phyloP scores from a whole-genome alignment of 768 basidiomycete genomes.

The Boletus rubropictus region DNA sequence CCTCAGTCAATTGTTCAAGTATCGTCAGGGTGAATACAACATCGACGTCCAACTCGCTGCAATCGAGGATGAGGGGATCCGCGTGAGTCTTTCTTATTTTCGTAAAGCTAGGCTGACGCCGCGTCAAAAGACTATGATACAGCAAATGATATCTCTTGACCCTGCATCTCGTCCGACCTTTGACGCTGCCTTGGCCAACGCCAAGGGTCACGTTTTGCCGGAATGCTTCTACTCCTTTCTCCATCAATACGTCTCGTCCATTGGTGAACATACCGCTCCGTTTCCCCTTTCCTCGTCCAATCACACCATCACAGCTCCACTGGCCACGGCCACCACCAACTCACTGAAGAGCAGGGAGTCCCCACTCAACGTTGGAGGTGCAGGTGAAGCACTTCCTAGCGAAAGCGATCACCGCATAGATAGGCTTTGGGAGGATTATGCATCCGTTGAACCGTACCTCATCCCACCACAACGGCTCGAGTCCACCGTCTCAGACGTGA shows the following conservation, averaged over 20 bases:
- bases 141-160: conserved; percentile 84
- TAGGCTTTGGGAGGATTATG: conserved; percentile 82
- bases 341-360: conserved; percentile 16
- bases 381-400: conserved; percentile 47
- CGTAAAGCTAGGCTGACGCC: conserved; percentile 18
- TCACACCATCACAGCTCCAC: conserved; percentile 21
- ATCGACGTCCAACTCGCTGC: conserved; percentile 64
- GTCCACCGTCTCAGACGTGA: conserved; percentile 47
- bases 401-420: conserved; percentile 86
- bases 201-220: conserved; percentile 77
- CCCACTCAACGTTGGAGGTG: conserved; percentile 11
- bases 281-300: conserved; percentile 37
- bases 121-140: conserved; percentile 65
- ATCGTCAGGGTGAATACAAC: conserved; percentile 76
- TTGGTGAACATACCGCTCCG: conserved; percentile 59
- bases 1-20: conserved; percentile 92
- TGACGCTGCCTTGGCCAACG: conserved; percentile 67
- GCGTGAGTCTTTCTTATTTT: conserved; percentile 45
- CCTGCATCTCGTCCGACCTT: conserved; percentile 75
- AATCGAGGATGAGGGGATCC: conserved; percentile 77
- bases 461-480: conserved; percentile 39
- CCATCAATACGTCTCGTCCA: conserved; percentile 78
- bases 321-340: conserved; percentile 31
- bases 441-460: conserved; percentile 70
- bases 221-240: conserved; percentile 94